Base-by-base conservation (phyloP, 176 grass and related monocot genomes). In the Tillandsia leiboldiana region DNA sequence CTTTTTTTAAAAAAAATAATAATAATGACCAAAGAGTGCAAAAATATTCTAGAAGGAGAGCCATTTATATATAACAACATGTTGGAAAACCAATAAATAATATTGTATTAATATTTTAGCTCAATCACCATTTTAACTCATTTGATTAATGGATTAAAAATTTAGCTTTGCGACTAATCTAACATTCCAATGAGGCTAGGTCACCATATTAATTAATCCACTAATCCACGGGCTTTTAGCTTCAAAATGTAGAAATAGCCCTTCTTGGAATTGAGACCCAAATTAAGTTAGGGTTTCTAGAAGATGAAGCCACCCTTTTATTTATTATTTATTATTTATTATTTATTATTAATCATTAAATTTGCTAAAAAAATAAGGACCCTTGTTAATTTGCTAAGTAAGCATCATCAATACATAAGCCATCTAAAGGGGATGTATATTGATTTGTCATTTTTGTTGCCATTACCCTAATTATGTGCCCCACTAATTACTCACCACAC, bases 251-350 rank as follows among this genome's bases (percentile, higher is more conserved):
- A 27, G 66, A 69, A 79, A 79, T 48, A 12, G 10, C 12, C 17
- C 58, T 74, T 72, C 72, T 70, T 47, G 51, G 63, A 69, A 80
- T 51, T 70, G 79, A 75, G 76, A 51, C 17, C 76, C 67, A 52
- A 66, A 75, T 75, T 71, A 51, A 69, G 54, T 87, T 73, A 49
- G 33, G 33, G 1, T 57, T 69, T 53, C 67, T 58, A 80, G 76
- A 64, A 53, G 52, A 54, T 52, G 64, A 26, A 64, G 48, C 8
- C 8, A 50, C 72, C 47, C 24, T 24, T 24, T 24, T 24, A 24
- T 24, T 24, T 24, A 24, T 24, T 20, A 20, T 20, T 20, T 20
- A 20, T 20, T 20, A 20, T 0, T 20, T 20, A 20, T 20, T 20
- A 20, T 24, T 24, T 24, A 1, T 24, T 24, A 24, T 24, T 24